A percentile compares a stretch with the other conserved stretches of the same genome.
These are phyloP conservation scores for Metschnikowia matae DNA, from an alignment of 805 yeast species.

Conservation along the genomic window DNA sequence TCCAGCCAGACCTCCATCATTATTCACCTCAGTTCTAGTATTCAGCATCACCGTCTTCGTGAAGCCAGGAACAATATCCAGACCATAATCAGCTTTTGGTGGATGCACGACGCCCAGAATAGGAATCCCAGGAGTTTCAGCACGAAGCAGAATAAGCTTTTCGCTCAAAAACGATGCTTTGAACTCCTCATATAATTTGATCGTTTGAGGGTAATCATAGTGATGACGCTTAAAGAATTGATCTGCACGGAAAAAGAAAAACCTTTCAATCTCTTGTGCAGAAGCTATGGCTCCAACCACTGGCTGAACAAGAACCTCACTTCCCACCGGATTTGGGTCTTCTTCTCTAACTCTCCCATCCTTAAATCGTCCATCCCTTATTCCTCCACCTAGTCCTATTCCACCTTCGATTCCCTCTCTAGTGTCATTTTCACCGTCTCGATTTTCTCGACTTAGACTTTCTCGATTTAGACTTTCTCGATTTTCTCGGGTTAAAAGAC, in stretches of 20 bases:
- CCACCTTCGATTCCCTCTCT: too few relatives aligned
- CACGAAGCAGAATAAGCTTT: conserved; percentile 29
- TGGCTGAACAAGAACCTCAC: conserved; percentile 7
- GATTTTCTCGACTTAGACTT: not conserved
- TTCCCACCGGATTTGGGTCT: not conserved
- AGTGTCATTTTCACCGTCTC: too few relatives aligned
- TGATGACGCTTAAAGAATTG: conserved; percentile 38
- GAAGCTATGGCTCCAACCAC: not conserved
- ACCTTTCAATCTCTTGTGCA: conserved; percentile 34
- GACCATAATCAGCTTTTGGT: not conserved
- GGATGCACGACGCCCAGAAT: not conserved
- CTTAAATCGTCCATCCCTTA: too few relatives aligned
- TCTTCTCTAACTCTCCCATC: too few relatives aligned
- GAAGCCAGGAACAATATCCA: not conserved
- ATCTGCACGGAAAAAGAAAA: conserved; percentile 40
- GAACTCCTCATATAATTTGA: conserved; percentile 41
- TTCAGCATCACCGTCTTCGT: not conserved
- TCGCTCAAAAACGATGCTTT: conserved; percentile 40
- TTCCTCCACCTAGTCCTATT: too few relatives aligned
- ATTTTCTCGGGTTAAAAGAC: not conserved
- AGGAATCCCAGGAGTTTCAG: not conserved
- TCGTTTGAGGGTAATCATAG: conserved; percentile 41
- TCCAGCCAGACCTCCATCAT: too few relatives aligned
- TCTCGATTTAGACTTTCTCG: not conserved
- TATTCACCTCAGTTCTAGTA: too few relatives aligned